Evolutionary conservation across 805 yeast genomes (phyloP), one percentile per base, ranked within the genome.

Genomic region (Metschnikowia santaceciliae): DNA sequence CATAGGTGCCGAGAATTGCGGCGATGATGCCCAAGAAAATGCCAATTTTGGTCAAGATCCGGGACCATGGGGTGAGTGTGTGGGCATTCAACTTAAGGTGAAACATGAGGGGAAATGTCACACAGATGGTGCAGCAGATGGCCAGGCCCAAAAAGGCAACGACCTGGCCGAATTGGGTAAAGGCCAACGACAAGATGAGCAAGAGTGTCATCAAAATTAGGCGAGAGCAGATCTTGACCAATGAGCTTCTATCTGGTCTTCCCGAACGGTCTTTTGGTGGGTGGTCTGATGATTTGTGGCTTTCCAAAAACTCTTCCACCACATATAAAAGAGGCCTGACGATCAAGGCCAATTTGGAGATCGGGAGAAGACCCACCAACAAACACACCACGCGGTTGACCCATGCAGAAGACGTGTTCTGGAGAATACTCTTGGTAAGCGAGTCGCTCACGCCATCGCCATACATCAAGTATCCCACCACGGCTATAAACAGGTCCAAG

Each of bases 391-490:
- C 42, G 1, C 66, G 61, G 34, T 63, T 65, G 33, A 86, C 75
- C 65, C 81, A 78, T 1, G 96, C 95, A 62, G 86, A 90, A 0
- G 89, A 88, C 4, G 70, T 60, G 3, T 87, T 85, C 11, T 74
- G 61, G 66, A 90, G 74, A 41, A 90, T 74, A 51, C 86, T 87
- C 61, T 87, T 86, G 2, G 96, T 88, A 51, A 91, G 77, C 53
- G 88, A 90, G 61, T 88, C 92, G 43, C 78, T 64, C 30, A 88
- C 83, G 6, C 64, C 63, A 7, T 69, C 67, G 35, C 97, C 96
- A 72, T 85, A 90, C 96, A 90, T 90, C 40, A 88, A 70, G 59
- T 81, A 82, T 1, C 94, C 94, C 35, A 83, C 61, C 1, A 80
- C 60, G 0, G 86, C 89, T 80, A 86, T 81, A 14, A 78, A 55